Conservation (phyloP, 2,329 filamentous ascomycete species). For the Dichotomopilus funicola region DNA sequence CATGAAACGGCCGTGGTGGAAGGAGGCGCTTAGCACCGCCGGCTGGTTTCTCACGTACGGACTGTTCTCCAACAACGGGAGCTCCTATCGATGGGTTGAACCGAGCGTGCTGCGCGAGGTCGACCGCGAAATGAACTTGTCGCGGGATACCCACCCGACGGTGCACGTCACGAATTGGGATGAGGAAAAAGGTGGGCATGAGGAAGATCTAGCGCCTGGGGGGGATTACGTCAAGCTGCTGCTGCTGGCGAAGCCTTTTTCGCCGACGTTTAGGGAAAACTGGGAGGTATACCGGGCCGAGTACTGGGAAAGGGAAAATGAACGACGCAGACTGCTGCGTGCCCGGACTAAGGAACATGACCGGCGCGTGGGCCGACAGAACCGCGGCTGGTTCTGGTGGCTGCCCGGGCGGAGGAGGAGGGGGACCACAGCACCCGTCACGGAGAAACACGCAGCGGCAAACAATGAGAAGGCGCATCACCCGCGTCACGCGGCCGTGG, state of each 20-base stretch:
- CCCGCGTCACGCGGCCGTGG: conserved; percentile 36
- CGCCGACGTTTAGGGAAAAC: conserved; percentile 87
- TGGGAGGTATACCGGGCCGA: conserved; percentile 93
- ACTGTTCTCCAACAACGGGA: conserved; percentile 61
- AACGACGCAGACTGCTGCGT: conserved; percentile 69
- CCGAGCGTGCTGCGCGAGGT: conserved; percentile 52
- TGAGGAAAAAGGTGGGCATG: conserved; percentile 61
- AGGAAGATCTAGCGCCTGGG: conserved; percentile 84
- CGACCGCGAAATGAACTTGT: conserved; percentile 50
- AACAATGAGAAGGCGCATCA: conserved; percentile 29
- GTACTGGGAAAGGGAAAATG: conserved; percentile 97
- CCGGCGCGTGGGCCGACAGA: conserved; percentile 58
- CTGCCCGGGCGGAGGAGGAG: conserved; percentile 56
- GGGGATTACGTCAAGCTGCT: conserved; percentile 90
- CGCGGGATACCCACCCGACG: conserved; percentile 35
- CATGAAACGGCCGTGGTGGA: conserved; percentile 74
- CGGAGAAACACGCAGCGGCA: conserved; percentile 13
- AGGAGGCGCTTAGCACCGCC: conserved; percentile 65
- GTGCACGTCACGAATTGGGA: conserved; percentile 38
- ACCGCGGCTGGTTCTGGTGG: conserved; percentile 80
- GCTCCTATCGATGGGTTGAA: conserved; percentile 72
- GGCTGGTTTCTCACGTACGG: conserved; percentile 75
- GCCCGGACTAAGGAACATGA: conserved; percentile 63
- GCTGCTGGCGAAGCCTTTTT: conserved; percentile 89
- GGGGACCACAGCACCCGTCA: conserved; percentile 27